Evolutionary conservation across 306 rosid genomes (phyloP), one percentile per base, ranked within the genome.

Genomic region (Carpinus fangiana): DNA sequence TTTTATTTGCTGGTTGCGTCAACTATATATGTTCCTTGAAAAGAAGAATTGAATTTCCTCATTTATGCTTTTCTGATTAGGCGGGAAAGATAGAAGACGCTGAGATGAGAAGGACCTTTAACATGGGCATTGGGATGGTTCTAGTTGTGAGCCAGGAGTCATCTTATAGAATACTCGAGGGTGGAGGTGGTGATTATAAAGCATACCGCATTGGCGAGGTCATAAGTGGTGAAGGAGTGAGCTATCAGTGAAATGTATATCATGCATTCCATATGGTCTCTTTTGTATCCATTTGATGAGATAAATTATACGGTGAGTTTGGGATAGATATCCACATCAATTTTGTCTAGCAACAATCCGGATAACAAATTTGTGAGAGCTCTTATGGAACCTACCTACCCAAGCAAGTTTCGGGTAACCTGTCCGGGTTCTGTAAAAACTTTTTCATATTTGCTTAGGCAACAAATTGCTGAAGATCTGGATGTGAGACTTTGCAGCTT

Each of bases 71-170:
- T 59, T 70, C 38, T 17, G 14, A 14, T 79, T 68, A 93, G 98
- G 97, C 89, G 2, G 98, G 98, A 73, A 83, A 84, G 55, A 86
- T 90, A 10, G 90, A 91, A 70, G 93, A 87, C 61, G 84, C 70
- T 13, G 96, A 93, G 84, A 93, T 93, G 94, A 86, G 88, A 75
- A 85, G 98, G 46, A 91, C 98, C 0, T 91, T 91, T 67, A 91
- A 91, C 83, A 91, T 91, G 93, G 98, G 98, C n/a, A 86, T 90
- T 50, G 98, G 97, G 82, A 93, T 93, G 98, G 92, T 93, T 80
- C 82, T 93, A 64, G 91, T 93, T 23, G 97, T 90, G 81, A 93
- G 84, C 82, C 82, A 79, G 56, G 96, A 90, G 84, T 62, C 90
- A 36, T 82, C 89, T 4, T 21, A 66, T 21, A 82, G 86, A 82